Evolutionary conservation across 2,329 filamentous ascomycete genomes (phyloP).

Genomic region (Ophiostoma pallidulum): DNA sequence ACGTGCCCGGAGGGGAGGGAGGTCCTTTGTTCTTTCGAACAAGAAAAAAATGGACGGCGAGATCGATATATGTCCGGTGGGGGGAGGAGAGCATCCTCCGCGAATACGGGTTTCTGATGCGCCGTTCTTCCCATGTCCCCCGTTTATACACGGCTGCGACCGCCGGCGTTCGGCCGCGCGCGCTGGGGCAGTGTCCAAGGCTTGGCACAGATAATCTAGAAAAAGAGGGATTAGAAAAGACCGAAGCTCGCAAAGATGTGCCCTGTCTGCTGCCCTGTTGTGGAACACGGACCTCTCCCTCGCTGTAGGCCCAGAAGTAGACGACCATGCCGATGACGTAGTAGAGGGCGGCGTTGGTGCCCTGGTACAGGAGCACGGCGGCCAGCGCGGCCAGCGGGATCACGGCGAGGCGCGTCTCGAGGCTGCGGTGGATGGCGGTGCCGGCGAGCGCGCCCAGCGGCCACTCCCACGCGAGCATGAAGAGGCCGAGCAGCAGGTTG

Average conservation of each 20-base stretch:
- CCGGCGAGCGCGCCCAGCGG: conserved; percentile 71
- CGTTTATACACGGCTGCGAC: conserved; percentile 13
- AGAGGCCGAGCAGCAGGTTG: conserved; percentile 73
- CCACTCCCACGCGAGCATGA: conserved; percentile 84
- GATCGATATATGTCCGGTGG: no score
- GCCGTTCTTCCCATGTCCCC: no score
- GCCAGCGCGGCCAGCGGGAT: conserved; percentile 70
- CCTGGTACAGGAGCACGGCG: conserved; percentile 77
- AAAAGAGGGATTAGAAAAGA: neutral
- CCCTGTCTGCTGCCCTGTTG: no score
- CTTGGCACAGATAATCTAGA: conserved; percentile 57
- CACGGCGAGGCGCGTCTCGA: conserved; percentile 75
- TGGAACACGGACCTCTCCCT: conserved; percentile 94
- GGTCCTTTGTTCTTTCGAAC: no score
- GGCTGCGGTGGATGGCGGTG: conserved; percentile 69
- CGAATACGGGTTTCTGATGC: no score
- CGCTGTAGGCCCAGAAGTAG: conserved; percentile 96
- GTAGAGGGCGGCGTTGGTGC: conserved; percentile 84
- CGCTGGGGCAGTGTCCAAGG: conserved; percentile 61
- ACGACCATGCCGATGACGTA: conserved; percentile 76
- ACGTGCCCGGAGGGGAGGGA: no score
- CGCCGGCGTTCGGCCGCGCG: conserved; percentile 24
- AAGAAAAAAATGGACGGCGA: no score
- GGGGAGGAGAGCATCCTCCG: no score
- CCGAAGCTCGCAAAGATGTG: no score